These are phyloP conservation scores for Nicotiana rustica DNA, from an alignment of 305 asterid species.

Conservation along the genomic window DNA sequence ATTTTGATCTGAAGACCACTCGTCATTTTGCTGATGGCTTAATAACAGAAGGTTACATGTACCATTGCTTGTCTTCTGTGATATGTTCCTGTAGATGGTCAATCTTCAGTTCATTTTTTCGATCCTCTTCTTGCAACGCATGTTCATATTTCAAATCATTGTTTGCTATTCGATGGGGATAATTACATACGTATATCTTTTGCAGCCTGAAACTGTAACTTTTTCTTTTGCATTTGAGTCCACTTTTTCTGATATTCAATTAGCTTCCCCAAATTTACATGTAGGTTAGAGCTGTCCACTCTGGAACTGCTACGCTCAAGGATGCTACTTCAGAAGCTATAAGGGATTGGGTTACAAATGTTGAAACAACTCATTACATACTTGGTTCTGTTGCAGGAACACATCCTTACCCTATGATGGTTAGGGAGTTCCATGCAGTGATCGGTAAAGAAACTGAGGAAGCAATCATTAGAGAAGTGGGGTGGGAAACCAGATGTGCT, in stretches of 20 bases:
- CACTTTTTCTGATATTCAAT: not conserved
- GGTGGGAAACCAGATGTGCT: slow-evolving; percentile 87
- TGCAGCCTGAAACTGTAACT: not conserved
- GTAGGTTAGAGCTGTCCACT: slow-evolving; percentile 89
- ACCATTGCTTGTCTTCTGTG: not conserved
- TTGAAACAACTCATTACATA: slow-evolving; percentile 92
- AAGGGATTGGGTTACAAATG: slow-evolving; percentile 93
- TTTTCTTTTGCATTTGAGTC: not conserved
- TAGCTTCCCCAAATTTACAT: not conserved
- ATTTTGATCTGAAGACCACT: slow-evolving; percentile 2
- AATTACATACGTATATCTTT: not conserved
- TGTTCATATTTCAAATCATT: not conserved
- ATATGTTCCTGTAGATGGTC: not conserved
- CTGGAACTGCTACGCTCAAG: slow-evolving; percentile 93
- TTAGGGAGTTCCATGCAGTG: slow-evolving; percentile 90
- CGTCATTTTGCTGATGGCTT: not conserved
- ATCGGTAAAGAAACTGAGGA: slow-evolving; percentile 95
- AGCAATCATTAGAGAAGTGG: slow-evolving; percentile 92
- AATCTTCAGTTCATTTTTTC: not conserved
- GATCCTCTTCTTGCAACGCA: not conserved
- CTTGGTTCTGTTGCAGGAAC: slow-evolving; percentile 97
- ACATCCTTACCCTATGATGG: slow-evolving; percentile 99
- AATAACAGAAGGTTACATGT: not conserved
- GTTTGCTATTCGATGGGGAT: not conserved
- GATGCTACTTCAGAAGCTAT: slow-evolving; percentile 99